Percentiles rank a stretch among this genome's conserved stretches.
These are phyloP conservation scores for Auriscalpium microsporum DNA, from an alignment of 768 basidiomycete species.

Conservation along the genomic window DNA sequence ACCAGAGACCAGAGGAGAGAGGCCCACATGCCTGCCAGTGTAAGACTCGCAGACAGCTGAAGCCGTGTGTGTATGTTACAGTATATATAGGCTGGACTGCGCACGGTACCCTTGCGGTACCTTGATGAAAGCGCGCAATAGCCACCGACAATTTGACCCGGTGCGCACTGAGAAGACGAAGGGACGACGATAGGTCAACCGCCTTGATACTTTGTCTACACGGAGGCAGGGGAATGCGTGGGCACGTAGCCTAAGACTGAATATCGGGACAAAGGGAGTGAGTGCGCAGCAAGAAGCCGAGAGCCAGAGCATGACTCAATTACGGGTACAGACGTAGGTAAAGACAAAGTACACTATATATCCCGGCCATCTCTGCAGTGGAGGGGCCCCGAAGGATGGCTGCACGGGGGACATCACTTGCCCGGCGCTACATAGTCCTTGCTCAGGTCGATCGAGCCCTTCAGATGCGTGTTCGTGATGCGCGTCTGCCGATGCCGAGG, in stretches of 20 bases:
- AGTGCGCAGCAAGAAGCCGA: background rate
- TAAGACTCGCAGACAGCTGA: background rate
- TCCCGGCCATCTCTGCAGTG: background rate
- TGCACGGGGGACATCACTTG: slow-evolving; percentile 1
- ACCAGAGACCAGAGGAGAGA: background rate
- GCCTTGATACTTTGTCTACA: too few relatives aligned
- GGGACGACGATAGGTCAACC: too few relatives aligned
- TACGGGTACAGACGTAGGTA: background rate
- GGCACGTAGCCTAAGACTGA: background rate
- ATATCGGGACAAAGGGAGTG: too few relatives aligned
- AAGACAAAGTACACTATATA: background rate
- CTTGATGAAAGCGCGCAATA: too few relatives aligned
- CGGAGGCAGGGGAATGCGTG: too few relatives aligned
- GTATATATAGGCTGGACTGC: background rate
- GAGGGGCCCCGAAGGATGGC: background rate
- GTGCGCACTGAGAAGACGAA: too few relatives aligned
- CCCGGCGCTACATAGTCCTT: slow-evolving; percentile 49
- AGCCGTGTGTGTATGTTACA: background rate
- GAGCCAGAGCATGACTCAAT: background rate
- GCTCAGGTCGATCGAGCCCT: slow-evolving; percentile 77
- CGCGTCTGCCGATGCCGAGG: slow-evolving; percentile 68
- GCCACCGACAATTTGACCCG: too few relatives aligned
- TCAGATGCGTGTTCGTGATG: slow-evolving; percentile 85
- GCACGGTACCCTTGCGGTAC: too few relatives aligned
- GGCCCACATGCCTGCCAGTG: background rate